Percentiles rank a stretch among this genome's conserved stretches.
Conservation (phyloP, 2,329 filamentous ascomycete species). For the Botryotinia globosa region DNA sequence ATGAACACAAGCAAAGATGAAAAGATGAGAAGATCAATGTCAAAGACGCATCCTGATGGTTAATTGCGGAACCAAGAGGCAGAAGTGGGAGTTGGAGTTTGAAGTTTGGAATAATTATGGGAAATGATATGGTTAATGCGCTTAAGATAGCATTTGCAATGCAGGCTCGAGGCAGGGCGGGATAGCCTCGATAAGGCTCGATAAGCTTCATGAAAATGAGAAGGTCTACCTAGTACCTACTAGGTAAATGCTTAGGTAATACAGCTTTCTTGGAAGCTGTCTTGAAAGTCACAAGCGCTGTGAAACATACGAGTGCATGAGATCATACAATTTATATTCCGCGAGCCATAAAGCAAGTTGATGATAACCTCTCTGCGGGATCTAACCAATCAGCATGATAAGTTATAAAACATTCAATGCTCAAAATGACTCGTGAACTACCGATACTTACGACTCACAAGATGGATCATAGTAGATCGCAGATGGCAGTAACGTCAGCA, state of each 20-base stretch:
- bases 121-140: constrained; percentile 8
- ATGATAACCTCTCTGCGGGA: neutral
- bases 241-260: neutral
- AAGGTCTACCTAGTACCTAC: neutral
- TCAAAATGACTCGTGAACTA: neutral
- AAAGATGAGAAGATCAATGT: neutral
- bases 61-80: neutral
- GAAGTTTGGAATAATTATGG: neutral
- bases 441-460: neutral
- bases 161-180: neutral
- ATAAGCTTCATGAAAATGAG: neutral
- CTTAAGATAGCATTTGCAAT: neutral
- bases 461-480: neutral
- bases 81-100: neutral
- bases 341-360: neutral
- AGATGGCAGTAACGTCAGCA: neutral
- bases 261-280: neutral
- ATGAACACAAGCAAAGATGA: neutral
- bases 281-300: constrained; percentile 10
- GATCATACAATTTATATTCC: neutral
- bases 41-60: neutral
- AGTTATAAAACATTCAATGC: neutral
- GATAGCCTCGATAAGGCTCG: constrained; percentile 3
- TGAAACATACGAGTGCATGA: constrained; percentile 12
- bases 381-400: neutral